Evolutionary conservation across 2,329 filamentous ascomycete genomes (phyloP).

Genomic region (Monosporascus sp.): DNA sequence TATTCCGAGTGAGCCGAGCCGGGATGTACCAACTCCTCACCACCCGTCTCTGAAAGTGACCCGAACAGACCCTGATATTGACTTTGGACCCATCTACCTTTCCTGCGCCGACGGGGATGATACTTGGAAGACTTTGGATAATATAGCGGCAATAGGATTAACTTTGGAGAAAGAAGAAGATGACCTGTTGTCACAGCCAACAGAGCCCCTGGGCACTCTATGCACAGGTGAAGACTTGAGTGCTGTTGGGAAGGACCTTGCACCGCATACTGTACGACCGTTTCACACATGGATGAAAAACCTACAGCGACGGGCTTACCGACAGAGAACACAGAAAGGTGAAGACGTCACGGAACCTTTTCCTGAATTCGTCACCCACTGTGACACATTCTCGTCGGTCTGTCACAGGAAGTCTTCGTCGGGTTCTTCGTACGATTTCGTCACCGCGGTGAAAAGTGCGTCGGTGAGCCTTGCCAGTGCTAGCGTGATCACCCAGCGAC

Average conservation of each 20-base stretch:
- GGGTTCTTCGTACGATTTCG: constrained; percentile 70
- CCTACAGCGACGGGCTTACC: constrained; percentile 54
- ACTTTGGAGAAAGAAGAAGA: constrained; percentile 28
- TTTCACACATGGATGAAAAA: constrained; percentile 72
- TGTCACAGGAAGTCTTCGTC: constrained; percentile 58
- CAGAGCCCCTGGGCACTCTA: constrained; percentile 20
- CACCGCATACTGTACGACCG: constrained; percentile 29
- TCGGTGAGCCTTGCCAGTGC: constrained; percentile 71
- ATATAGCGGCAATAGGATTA: constrained; percentile 35
- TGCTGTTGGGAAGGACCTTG: constrained; percentile 3
- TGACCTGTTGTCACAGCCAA: constrained; percentile 9
- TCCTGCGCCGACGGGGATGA: constrained; percentile 26
- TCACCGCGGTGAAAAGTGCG: constrained; percentile 76
- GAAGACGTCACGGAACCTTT: constrained; percentile 19
- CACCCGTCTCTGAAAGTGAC: constrained; percentile 22
- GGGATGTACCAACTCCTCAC: constrained; percentile 28
- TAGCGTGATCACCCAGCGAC: constrained; percentile 61
- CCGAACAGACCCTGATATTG: constrained; percentile 20
- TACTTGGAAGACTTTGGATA: constrained; percentile 33
- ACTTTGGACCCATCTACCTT: constrained; percentile 30
- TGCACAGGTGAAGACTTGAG: constrained; percentile 17
- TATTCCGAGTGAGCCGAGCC: constrained; percentile 32
- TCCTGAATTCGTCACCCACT: constrained; percentile 28
- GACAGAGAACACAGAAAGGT: constrained; percentile 22
- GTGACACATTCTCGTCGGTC: constrained; percentile 22